Percentiles rank a stretch among this genome's conserved stretches.
Evolutionary conservation across 352 stramenopile species (phyloP).

Genomic region (Phytopythium boreale): DNA sequence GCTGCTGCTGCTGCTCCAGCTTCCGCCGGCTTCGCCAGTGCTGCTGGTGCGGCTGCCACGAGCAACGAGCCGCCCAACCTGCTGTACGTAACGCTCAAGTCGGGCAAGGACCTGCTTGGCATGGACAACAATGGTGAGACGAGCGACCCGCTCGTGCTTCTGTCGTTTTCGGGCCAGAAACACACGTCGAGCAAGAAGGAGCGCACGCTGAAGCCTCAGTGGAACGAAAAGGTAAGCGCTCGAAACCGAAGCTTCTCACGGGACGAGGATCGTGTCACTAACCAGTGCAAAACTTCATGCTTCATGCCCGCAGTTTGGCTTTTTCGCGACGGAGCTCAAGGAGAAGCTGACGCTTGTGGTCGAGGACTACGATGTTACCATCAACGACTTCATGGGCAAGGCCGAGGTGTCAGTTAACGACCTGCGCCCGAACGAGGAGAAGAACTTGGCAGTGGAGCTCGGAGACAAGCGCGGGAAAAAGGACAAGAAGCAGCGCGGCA

Average conservation of each 20-base stretch:
- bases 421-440: constrained; percentile 49
- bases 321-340: constrained; percentile 59
- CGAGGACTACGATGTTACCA: constrained; percentile 72
- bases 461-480: constrained; percentile 62
- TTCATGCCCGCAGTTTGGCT: constrained; percentile 35
- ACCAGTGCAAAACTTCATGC: neutral
- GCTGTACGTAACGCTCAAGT: constrained; percentile 68
- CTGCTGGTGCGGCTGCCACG: constrained; percentile 15
- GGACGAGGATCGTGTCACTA: neutral
- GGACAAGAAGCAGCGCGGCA: constrained; percentile 61
- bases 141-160: constrained; percentile 86
- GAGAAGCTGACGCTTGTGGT: constrained; percentile 49
- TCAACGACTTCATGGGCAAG: constrained; percentile 82
- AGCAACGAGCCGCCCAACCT: constrained; percentile 51
- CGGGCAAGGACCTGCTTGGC: constrained; percentile 73
- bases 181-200: constrained; percentile 76
- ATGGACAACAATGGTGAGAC: constrained; percentile 83
- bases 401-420: constrained; percentile 53
- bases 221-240: constrained; percentile 58
- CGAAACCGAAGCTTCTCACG: neutral
- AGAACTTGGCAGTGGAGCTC: constrained; percentile 53
- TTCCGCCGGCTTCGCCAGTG: constrained; percentile 4
- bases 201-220: constrained; percentile 65
- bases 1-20: constrained; percentile 9
- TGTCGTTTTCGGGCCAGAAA: constrained; percentile 74